Conservation (phyloP, 164 flowering plant genomes). For the Pachysandra terminalis region DNA sequence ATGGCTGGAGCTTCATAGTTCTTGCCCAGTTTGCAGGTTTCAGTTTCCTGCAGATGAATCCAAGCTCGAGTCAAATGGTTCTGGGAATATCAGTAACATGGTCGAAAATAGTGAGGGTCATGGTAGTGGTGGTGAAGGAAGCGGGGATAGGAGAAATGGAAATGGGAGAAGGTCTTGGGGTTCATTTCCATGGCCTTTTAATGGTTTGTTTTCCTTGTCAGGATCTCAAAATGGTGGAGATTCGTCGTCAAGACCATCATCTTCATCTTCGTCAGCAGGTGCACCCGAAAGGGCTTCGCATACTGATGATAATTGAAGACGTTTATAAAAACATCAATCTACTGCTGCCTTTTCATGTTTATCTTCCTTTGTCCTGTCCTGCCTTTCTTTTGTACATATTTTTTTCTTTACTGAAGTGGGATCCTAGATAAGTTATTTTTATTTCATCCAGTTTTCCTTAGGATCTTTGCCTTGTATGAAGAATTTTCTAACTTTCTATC, state of each 20-base stretch:
- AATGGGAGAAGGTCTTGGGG: slow-evolving; percentile 47
- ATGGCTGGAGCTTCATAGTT: slow-evolving; percentile 89
- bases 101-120: slow-evolving; percentile 17
- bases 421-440: slow-evolving; percentile 10
- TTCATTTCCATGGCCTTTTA: slow-evolving; percentile 59
- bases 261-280: slow-evolving; percentile 16
- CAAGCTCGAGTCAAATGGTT: slow-evolving; percentile 34
- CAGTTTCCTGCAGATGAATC: slow-evolving; percentile 68
- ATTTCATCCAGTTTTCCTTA: not conserved
- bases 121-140: slow-evolving; percentile 16
- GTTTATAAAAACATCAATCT: slow-evolving; percentile 1
- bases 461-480: slow-evolving; percentile 2
- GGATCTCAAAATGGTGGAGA: slow-evolving; percentile 33
- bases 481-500: not conserved
- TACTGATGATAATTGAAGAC: slow-evolving; percentile 34
- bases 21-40: slow-evolving; percentile 84
- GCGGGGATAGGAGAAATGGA: slow-evolving; percentile 20
- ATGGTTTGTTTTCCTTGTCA: slow-evolving; percentile 46
- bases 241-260: slow-evolving; percentile 28
- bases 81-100: slow-evolving; percentile 18
- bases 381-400: slow-evolving; percentile 25
- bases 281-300: slow-evolving; percentile 23
- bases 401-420: slow-evolving; percentile 8
- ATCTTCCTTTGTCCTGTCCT: slow-evolving; percentile 11
- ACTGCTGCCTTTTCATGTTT: not conserved